Evolutionary conservation across 2,329 filamentous ascomycete genomes (phyloP).

Genomic region (Aspergillus tubingensis): DNA sequence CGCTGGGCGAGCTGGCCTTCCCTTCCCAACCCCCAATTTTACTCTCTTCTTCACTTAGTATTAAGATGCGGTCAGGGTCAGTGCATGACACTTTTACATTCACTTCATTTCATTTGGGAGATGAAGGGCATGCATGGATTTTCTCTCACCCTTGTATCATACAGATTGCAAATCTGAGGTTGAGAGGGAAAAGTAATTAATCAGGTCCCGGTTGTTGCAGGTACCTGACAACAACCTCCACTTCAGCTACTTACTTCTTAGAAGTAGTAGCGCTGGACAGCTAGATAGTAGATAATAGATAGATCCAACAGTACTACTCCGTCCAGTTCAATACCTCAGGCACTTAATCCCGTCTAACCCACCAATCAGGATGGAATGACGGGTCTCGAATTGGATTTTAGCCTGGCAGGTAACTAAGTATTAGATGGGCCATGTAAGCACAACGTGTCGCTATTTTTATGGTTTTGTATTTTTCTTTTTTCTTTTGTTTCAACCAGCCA

Average conservation of each 20-base stretch:
- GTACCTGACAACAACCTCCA: neutral
- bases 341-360: neutral
- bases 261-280: neutral
- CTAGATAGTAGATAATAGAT: neutral
- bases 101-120: neutral
- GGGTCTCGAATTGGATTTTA: conserved; percentile 9
- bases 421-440: neutral
- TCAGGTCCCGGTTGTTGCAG: neutral
- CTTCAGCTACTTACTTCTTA: neutral
- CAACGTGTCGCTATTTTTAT: conserved; percentile 18
- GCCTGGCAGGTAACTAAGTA: neutral
- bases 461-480: neutral
- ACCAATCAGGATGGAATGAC: conserved; percentile 4
- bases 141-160: neutral
- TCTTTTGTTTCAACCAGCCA: neutral
- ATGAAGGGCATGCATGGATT: neutral
- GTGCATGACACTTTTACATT: neutral
- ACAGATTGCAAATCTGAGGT: neutral
- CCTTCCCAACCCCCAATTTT: conserved; percentile 9
- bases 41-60: neutral
- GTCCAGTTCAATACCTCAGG: neutral
- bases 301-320: neutral
- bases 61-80: conserved; percentile 8
- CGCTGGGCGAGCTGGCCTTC: conserved; percentile 19
- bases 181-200: neutral